Base-by-base conservation (phyloP, 768 basidiomycete genomes). In the Tephrocybe sp. region DNA sequence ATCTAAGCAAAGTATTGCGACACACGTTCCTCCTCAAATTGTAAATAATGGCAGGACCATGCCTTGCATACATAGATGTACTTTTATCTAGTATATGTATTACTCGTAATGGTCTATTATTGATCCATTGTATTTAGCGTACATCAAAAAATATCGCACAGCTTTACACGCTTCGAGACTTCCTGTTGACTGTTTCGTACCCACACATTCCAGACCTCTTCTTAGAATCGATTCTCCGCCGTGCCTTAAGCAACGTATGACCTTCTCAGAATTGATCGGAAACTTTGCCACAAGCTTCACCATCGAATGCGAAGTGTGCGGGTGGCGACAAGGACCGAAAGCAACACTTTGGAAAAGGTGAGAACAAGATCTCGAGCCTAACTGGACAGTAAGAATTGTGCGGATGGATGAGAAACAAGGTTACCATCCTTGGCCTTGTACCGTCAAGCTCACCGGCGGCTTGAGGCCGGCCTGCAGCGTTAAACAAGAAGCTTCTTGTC, bases 31-130 rank as follows among this genome's bases (percentile, higher is more conserved):
- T 52, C 38, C 19, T 45, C 31, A 42, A 43, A 38, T 25, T 33
- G 41, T 45, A 45, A 46, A 46, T 31, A 43, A 31, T 48, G 56
- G 56, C 56, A n/a, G 56, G 56, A 47, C 52, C 56, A 56, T 39
- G n/a, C n/a, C 21, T 38, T 27, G 25, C 29, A 33, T 53, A 51
- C 21, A 47, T 57, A 53, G 49, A 57, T 41, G 22, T 53, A 51
- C 27, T 45, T 27, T 27, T 50, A 47, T 45, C 10, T 43, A 47
- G 8, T 18, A 22, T 47, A 50, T 43, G 45, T 46, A 55, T 19
- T 45, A 47, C 19, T 55, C 31, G 52, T 52, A n/a, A n/a, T n/a
- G n/a, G n/a, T n/a, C n/a, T 18, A 50, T 52, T 31, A 22, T 31
- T 18, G 18, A 31, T 43, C 11, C 24, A 23, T 45, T 47, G 51